phyloP scores from a whole-genome alignment of 177 flowering plant genomes.

The Tripterygium wilfordii region DNA sequence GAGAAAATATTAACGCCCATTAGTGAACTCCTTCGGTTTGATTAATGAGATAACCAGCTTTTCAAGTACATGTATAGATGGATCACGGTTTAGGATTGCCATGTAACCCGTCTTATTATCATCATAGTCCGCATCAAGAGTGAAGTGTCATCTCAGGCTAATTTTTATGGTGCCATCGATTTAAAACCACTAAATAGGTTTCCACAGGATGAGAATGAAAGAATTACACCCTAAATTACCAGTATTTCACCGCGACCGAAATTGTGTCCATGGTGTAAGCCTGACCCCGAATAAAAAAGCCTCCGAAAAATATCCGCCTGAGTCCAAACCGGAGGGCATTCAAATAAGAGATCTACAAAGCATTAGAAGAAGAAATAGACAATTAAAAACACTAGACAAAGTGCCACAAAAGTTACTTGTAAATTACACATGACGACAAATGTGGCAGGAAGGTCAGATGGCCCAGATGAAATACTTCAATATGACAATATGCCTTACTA shows the following conservation, averaged over 20 bases:
- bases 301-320: constrained; percentile 66
- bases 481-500: no score
- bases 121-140: no score
- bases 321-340: constrained; percentile 64
- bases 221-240: constrained; percentile 27
- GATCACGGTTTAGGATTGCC: no score
- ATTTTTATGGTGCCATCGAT: neutral
- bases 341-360: constrained; percentile 66
- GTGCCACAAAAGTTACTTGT: neutral
- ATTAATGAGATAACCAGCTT: no score
- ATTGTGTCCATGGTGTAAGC: constrained; percentile 69
- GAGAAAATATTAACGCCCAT: neutral
- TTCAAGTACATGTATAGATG: no score
- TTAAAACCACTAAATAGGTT: neutral
- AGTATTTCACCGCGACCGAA: constrained; percentile 62
- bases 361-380: constrained; percentile 13
- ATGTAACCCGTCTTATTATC: no score
- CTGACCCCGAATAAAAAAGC: constrained; percentile 72
- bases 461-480: no score
- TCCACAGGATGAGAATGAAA: neutral
- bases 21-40: neutral
- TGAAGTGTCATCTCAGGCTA: no score
- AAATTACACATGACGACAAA: neutral
- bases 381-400: neutral
- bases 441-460: no score